A percentile compares a stretch with the other conserved stretches of the same genome.
These are phyloP conservation scores for Camelina laxa DNA, from an alignment of 345 rosid species.

Conservation along the genomic window DNA sequence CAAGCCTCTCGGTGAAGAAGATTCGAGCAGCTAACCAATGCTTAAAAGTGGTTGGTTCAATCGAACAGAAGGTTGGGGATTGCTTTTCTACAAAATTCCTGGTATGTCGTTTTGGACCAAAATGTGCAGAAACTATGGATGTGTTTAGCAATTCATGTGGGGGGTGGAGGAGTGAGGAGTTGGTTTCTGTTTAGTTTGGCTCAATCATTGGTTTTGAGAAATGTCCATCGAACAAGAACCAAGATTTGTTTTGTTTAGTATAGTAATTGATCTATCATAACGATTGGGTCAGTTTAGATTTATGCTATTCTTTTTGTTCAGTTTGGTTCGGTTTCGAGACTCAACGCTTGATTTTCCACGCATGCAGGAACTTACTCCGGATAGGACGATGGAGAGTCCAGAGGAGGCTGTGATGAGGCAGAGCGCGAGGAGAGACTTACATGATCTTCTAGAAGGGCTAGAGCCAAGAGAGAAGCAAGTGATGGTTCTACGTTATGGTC, in stretches of 20 bases:
- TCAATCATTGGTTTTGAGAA: neutral
- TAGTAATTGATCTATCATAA: neutral
- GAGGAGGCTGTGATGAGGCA: slow-evolving; percentile 62
- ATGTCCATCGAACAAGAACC: neutral
- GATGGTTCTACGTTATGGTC: slow-evolving; percentile 63
- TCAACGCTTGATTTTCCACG: neutral
- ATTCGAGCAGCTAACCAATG: slow-evolving; percentile 74
- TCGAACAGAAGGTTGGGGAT: slow-evolving; percentile 70
- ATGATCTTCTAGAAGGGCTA: slow-evolving; percentile 57
- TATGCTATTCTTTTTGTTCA: neutral
- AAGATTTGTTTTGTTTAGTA: neutral
- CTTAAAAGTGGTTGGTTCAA: slow-evolving; percentile 74
- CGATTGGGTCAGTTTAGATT: neutral
- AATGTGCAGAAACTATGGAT: neutral
- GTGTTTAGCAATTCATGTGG: neutral
- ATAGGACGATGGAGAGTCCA: slow-evolving; percentile 53
- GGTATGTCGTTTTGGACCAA: slow-evolving; percentile 48
- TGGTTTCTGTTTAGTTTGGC: neutral
- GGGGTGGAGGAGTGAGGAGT: neutral
- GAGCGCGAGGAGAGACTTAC: slow-evolving; percentile 59
- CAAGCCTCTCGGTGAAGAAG: slow-evolving; percentile 63
- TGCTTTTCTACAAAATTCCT: slow-evolving; percentile 52
- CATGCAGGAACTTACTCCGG: slow-evolving; percentile 67
- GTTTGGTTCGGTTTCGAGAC: slow-evolving; percentile 8
- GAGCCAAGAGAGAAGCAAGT: slow-evolving; percentile 74